phyloP scores from a whole-genome alignment of 2,329 filamentous ascomycete genomes.

The Fusarium armeniacum region DNA sequence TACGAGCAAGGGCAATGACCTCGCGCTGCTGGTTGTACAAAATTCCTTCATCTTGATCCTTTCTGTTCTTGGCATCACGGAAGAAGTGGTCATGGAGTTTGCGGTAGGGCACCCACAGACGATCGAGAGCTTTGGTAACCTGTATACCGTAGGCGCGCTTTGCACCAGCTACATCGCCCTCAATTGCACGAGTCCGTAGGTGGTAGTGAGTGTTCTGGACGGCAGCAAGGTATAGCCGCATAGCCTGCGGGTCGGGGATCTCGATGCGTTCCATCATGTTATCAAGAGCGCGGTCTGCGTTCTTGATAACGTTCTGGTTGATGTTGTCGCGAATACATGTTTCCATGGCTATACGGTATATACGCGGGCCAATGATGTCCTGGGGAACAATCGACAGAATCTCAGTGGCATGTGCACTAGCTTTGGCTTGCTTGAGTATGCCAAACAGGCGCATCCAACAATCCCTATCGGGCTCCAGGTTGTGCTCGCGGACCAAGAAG shows the following conservation, averaged over 20 bases:
- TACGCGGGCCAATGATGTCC: conserved; percentile 61
- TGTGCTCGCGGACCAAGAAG: conserved; percentile 71
- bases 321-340: conserved; percentile 82
- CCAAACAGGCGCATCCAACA: conserved; percentile 79
- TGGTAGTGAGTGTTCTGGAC: conserved; percentile 64
- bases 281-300: conserved; percentile 75
- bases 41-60: conserved; percentile 45
- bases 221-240: conserved; percentile 70
- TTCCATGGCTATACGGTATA: conserved; percentile 80
- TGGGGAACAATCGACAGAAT: conserved; percentile 70
- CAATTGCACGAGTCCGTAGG: conserved; percentile 53
- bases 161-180: conserved; percentile 53
- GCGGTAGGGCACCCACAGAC: conserved; percentile 65
- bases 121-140: conserved; percentile 64
- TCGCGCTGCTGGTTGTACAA: conserved; percentile 58
- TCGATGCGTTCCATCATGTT: conserved; percentile 65
- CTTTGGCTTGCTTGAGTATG: conserved; percentile 74
- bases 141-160: conserved; percentile 64
- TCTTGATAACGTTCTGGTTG: conserved; percentile 76
- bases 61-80: conserved; percentile 45
- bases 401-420: conserved; percentile 72
- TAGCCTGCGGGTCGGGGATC: conserved; percentile 64
- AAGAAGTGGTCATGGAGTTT: conserved; percentile 56
- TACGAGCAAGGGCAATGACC: conserved; percentile 60
- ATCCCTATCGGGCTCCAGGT: conserved; percentile 77